phyloP scores from a whole-genome alignment of 768 basidiomycete genomes.

The Gloeopeniophorella convolvens region DNA sequence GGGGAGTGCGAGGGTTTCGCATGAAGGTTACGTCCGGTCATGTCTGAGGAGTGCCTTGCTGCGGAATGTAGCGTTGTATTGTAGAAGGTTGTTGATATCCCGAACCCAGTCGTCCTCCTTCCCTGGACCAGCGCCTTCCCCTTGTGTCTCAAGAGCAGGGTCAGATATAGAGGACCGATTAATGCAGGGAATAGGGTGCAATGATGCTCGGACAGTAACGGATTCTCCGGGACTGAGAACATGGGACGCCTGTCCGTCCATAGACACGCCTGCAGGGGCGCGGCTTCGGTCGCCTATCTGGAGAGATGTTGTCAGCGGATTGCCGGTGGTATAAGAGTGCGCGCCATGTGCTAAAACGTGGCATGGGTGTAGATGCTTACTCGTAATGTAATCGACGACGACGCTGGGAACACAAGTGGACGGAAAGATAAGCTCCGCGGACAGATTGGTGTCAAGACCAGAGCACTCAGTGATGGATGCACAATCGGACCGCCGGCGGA shows the following conservation, averaged over 20 bases:
- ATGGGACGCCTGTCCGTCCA: conserved; percentile 88
- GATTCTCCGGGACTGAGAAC: conserved; percentile 80
- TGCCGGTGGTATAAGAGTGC: background rate
- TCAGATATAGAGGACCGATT: conserved; percentile 75
- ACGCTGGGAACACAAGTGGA: conserved; percentile 83
- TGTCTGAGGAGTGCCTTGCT: conserved; percentile 81
- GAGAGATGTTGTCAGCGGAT: background rate
- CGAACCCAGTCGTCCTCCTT: conserved; percentile 95
- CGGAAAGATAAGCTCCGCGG: conserved; percentile 89
- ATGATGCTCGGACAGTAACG: conserved; percentile 78
- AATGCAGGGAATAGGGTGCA: conserved; percentile 89
- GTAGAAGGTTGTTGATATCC: conserved; percentile 90
- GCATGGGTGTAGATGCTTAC: too few relatives aligned
- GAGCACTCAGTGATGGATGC: conserved; percentile 83
- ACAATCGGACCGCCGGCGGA: conserved; percentile 96
- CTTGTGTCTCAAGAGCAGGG: conserved; percentile 32
- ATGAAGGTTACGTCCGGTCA: conserved; percentile 45
- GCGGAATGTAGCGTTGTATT: conserved; percentile 92
- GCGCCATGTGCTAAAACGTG: background rate
- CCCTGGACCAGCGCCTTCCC: conserved; percentile 67
- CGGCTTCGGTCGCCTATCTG: conserved; percentile 84
- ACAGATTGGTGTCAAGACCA: conserved; percentile 93
- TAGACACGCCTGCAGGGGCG: conserved; percentile 82
- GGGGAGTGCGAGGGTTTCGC: background rate
- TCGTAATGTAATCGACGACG: conserved; percentile 66